Percentiles rank a stretch among this genome's conserved stretches.
These are phyloP conservation scores for Pseudogymnoascus sp. DNA, from an alignment of 2,329 filamentous ascomycete species.

Conservation along the genomic window DNA sequence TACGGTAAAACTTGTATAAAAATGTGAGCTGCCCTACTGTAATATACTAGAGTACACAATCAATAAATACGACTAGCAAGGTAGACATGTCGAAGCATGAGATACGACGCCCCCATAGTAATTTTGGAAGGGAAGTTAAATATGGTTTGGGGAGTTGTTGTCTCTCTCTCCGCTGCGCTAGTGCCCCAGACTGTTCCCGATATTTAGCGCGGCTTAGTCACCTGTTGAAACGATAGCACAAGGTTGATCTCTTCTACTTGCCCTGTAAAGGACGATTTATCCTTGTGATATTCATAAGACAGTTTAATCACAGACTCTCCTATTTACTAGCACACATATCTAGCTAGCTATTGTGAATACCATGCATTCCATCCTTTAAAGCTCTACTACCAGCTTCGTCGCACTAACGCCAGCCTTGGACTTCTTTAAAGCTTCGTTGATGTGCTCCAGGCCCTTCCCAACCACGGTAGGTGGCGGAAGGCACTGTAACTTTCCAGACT, in stretches of 20 bases:
- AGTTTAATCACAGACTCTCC: not conserved
- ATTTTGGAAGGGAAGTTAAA: not conserved
- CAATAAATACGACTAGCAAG: not conserved
- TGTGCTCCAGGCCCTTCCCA: slow-evolving; percentile 21
- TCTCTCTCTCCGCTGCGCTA: not conserved
- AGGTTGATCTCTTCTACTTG: not conserved
- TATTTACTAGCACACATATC: not conserved
- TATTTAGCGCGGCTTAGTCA: not conserved
- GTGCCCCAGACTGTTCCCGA: not conserved
- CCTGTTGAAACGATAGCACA: not conserved
- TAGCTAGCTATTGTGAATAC: not conserved
- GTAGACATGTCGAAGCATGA: not conserved
- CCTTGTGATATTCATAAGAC: not conserved
- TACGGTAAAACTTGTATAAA: too few relatives aligned
- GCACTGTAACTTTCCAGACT: slow-evolving; percentile 17
- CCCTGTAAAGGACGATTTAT: not conserved
- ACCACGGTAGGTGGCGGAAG: slow-evolving; percentile 19
- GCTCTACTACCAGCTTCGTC: slow-evolving; percentile 23
- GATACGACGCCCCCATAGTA: not conserved
- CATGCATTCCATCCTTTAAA: slow-evolving; percentile 8
- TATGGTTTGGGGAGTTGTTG: not conserved
- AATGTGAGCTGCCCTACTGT: too few relatives aligned
- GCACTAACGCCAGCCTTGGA: slow-evolving; percentile 22
- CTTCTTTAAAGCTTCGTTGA: slow-evolving; percentile 20
- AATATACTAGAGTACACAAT: not conserved